Evolutionary conservation across 768 basidiomycete species (phyloP).

Genomic region (Xanthoconium stramineum): DNA sequence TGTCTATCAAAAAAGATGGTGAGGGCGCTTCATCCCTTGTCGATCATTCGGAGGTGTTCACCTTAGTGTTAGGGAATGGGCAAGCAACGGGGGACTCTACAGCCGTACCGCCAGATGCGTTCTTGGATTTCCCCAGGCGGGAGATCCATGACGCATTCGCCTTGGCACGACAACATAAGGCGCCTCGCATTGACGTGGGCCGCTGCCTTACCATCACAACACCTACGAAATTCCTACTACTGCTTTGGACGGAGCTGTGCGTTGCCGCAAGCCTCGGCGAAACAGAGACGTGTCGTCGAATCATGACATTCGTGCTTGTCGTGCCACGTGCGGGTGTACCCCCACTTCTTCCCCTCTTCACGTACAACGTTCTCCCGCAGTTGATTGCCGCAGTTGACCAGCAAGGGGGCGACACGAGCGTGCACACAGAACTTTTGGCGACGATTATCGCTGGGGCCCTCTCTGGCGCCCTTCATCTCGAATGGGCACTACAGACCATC

Average conservation of each 20-base stretch:
- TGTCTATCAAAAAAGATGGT: slow-evolving; percentile 40
- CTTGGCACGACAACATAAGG: slow-evolving; percentile 58
- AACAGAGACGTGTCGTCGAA: slow-evolving; percentile 57
- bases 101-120: slow-evolving; percentile 31
- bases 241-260: slow-evolving; percentile 67
- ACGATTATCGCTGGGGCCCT: slow-evolving; percentile 62
- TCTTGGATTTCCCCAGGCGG: slow-evolving; percentile 53
- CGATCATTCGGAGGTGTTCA: background rate
- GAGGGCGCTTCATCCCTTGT: slow-evolving; percentile 5
- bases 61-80: slow-evolving; percentile 10
- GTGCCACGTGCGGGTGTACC: slow-evolving; percentile 54
- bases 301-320: slow-evolving; percentile 67
- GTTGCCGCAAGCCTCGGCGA: slow-evolving; percentile 53
- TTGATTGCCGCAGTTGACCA: slow-evolving; percentile 54
- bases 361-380: slow-evolving; percentile 63
- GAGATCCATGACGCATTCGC: slow-evolving; percentile 56
- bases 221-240: slow-evolving; percentile 58
- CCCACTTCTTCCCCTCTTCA: slow-evolving; percentile 71
- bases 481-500: slow-evolving; percentile 60
- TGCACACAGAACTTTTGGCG: slow-evolving; percentile 63
- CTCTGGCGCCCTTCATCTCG: slow-evolving; percentile 65
- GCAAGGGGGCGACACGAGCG: slow-evolving; percentile 48
- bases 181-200: slow-evolving; percentile 62
- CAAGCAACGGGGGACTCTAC: slow-evolving; percentile 19
- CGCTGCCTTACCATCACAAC: slow-evolving; percentile 58